Percentiles rank a stretch among this genome's conserved stretches.
Evolutionary conservation across 2,329 filamentous ascomycete species (phyloP).

Genomic region (Penicillium nordicum): DNA sequence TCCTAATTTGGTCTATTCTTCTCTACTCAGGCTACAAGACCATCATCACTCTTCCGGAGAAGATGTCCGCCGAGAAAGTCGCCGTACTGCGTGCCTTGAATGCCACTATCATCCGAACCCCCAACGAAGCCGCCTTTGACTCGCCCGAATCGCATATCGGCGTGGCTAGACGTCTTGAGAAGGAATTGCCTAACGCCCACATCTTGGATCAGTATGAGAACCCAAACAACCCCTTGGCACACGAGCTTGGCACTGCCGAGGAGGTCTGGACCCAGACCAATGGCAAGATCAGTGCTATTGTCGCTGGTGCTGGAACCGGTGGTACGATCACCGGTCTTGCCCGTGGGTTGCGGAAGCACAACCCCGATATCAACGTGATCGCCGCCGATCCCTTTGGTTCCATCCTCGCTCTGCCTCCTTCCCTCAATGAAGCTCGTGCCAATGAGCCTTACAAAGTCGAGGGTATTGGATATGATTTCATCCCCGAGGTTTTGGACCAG

Average conservation of each 20-base stretch:
- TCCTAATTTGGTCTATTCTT: not conserved
- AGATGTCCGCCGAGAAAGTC: slow-evolving; percentile 99
- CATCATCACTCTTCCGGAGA: slow-evolving; percentile 97
- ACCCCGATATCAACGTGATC: slow-evolving; percentile 77
- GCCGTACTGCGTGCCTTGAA: slow-evolving; percentile 89
- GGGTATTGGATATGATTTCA: slow-evolving; percentile 97
- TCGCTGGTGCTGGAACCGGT: slow-evolving; percentile 77
- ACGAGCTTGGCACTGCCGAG: slow-evolving; percentile 90
- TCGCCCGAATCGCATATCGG: slow-evolving; percentile 95
- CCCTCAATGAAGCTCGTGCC: slow-evolving; percentile 72
- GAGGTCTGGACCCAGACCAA: slow-evolving; percentile 92
- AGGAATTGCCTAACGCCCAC: slow-evolving; percentile 94
- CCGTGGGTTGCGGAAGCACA: slow-evolving; percentile 82
- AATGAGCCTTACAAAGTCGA: slow-evolving; percentile 96
- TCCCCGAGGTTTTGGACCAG: slow-evolving; percentile 87
- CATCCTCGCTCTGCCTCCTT: slow-evolving; percentile 77
- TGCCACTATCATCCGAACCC: slow-evolving; percentile 95
- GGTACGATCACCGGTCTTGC: slow-evolving; percentile 92
- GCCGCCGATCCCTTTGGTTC: slow-evolving; percentile 91
- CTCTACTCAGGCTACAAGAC: slow-evolving; percentile 71
- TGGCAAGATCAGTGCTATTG: slow-evolving; percentile 75
- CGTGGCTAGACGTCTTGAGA: slow-evolving; percentile 81
- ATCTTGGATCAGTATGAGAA: slow-evolving; percentile 97
- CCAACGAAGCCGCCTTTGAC: slow-evolving; percentile 92
- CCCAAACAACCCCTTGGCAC: slow-evolving; percentile 83